Evolutionary conservation across 2,329 filamentous ascomycete species (phyloP).

Genomic region (Dactylellina haptotyla): DNA sequence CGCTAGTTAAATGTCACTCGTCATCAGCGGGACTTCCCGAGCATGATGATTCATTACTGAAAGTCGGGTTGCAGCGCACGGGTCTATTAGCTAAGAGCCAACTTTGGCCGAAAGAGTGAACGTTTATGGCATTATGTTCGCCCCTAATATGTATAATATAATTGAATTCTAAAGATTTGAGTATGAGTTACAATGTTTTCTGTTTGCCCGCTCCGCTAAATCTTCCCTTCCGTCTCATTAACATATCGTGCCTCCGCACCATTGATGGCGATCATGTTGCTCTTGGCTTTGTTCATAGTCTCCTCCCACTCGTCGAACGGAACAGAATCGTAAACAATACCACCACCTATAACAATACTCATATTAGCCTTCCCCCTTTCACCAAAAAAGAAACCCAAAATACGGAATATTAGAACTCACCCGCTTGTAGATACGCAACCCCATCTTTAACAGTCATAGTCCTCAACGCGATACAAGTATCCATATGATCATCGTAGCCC

Average conservation of each 20-base stretch:
- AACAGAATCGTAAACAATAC: constrained; percentile 94
- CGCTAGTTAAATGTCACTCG: too few relatives aligned
- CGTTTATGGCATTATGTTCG: too few relatives aligned
- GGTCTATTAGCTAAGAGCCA: too few relatives aligned
- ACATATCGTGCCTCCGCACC: constrained; percentile 77
- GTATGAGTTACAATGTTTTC: too few relatives aligned
- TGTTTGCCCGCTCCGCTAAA: too few relatives aligned
- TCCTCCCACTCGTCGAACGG: constrained; percentile 91
- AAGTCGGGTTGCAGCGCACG: too few relatives aligned
- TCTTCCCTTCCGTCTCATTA: constrained; percentile 30
- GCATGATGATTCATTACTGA: too few relatives aligned
- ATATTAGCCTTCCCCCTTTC: not conserved
- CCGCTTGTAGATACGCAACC: constrained; percentile 86
- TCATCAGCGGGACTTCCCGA: too few relatives aligned
- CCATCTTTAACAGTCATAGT: constrained; percentile 96
- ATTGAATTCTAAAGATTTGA: too few relatives aligned
- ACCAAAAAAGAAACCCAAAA: not conserved
- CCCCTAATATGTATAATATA: too few relatives aligned
- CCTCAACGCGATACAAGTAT: constrained; percentile 75
- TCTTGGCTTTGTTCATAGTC: constrained; percentile 94
- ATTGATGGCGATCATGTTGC: constrained; percentile 88
- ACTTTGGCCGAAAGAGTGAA: too few relatives aligned
- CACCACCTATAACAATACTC: constrained; percentile 69
- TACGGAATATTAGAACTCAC: constrained; percentile 55
- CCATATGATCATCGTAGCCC: constrained; percentile 77